Conservation (phyloP, 257 asterid genomes). For the Solanum chiquidenum region DNA sequence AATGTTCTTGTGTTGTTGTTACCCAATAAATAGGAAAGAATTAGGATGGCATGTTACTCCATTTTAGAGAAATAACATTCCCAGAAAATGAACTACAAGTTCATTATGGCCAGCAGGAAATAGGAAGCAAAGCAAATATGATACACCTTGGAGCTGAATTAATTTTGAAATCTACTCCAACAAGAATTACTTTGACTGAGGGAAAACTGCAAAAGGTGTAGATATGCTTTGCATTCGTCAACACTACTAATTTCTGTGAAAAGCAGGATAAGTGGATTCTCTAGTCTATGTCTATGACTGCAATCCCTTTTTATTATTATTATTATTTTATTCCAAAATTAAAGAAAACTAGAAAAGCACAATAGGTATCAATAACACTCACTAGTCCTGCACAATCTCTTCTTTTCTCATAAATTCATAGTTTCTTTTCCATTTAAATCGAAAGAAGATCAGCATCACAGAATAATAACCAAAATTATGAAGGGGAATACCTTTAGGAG, state of each 20-base stretch:
- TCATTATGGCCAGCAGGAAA: neutral
- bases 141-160: neutral
- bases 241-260: neutral
- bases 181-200: neutral
- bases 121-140: neutral
- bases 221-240: neutral
- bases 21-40: neutral
- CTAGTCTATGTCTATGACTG: neutral
- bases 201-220: neutral
- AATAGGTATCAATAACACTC: neutral
- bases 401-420: neutral
- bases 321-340: neutral
- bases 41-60: neutral
- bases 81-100: neutral
- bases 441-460: neutral
- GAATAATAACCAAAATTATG: neutral
- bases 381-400: neutral
- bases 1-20: neutral
- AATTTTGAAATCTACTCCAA: neutral
- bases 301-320: neutral
- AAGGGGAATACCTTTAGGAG: constrained; percentile 61
- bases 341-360: neutral
- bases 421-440: neutral
- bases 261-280: neutral
- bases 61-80: neutral